A percentile compares a stretch with the other conserved stretches of the same genome.
These are phyloP conservation scores for Zygotorulaspora danielsina DNA, from an alignment of 805 yeast species.

Conservation along the genomic window DNA sequence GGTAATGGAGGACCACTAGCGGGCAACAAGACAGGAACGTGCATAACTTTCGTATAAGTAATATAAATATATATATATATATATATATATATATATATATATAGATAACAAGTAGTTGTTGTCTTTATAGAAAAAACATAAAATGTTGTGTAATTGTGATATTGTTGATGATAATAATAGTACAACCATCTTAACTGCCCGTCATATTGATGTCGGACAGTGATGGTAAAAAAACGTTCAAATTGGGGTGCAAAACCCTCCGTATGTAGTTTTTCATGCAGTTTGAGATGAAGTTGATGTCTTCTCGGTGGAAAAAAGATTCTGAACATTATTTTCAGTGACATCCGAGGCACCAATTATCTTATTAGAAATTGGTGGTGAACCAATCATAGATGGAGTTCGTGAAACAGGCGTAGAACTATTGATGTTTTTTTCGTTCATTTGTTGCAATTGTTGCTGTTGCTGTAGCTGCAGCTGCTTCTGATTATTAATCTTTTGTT, in stretches of 20 bases:
- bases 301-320: slow-evolving; percentile 12
- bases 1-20: too few relatives aligned
- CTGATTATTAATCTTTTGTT: slow-evolving; percentile 29
- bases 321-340: slow-evolving; percentile 7
- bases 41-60: too few relatives aligned
- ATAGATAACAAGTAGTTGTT: too few relatives aligned
- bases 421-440: slow-evolving; percentile 2
- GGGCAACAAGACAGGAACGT: too few relatives aligned
- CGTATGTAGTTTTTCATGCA: slow-evolving; percentile 2
- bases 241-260: neutral
- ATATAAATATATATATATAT: too few relatives aligned
- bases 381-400: slow-evolving; percentile 11
- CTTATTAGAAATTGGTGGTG: slow-evolving; percentile 10
- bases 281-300: slow-evolving; percentile 12
- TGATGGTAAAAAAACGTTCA: neutral
- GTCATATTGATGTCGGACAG: neutral
- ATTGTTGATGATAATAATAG: slow-evolving; percentile 5
- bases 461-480: slow-evolving; percentile 21
- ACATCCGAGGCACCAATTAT: slow-evolving; percentile 6
- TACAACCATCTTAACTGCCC: slow-evolving; percentile 1
- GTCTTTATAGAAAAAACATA: too few relatives aligned
- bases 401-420: slow-evolving; percentile 11
- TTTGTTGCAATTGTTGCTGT: slow-evolving; percentile 14
- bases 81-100: too few relatives aligned
- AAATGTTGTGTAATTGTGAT: neutral